Evolutionary conservation across 2,329 filamentous ascomycete species (phyloP).

Genomic region (Epichloe aotearoae): DNA sequence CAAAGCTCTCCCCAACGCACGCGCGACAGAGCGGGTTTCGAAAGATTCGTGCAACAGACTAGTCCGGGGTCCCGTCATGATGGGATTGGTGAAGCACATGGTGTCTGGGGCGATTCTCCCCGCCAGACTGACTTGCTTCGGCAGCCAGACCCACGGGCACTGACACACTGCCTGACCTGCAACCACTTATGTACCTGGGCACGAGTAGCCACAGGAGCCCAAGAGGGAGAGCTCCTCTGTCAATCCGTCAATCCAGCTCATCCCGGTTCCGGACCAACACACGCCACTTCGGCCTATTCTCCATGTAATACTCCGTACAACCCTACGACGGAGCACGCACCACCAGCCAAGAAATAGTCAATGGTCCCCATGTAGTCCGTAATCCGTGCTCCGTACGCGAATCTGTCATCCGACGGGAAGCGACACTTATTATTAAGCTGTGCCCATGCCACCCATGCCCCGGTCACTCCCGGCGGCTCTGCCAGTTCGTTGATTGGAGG

Average conservation of each 20-base stretch:
- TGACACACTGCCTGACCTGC: not conserved
- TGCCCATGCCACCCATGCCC: not conserved
- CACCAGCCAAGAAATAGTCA: not conserved
- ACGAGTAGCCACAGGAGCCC: too few species aligned
- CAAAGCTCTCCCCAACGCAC: not conserved
- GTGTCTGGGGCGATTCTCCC: constrained; percentile 1
- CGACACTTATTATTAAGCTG: not conserved
- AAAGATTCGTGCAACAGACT: not conserved
- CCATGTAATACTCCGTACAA: not conserved
- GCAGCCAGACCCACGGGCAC: not conserved
- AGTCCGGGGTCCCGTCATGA: not conserved
- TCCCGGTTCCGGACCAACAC: not conserved
- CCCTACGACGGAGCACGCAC: not conserved
- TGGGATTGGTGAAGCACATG: constrained; percentile 2
- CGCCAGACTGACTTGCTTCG: not conserved
- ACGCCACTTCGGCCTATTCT: too few species aligned
- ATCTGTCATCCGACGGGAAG: not conserved
- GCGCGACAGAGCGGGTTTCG: constrained; percentile 2
- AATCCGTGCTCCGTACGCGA: too few species aligned
- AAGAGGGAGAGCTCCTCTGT: too few species aligned
- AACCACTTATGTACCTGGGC: not conserved
- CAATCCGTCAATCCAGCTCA: not conserved
- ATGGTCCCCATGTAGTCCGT: too few species aligned
- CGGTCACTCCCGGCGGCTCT: constrained; percentile 3
- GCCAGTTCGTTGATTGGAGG: constrained; percentile 2